Conservation (phyloP, 2,329 filamentous ascomycete species). For the Pezicula neosporulosa region DNA sequence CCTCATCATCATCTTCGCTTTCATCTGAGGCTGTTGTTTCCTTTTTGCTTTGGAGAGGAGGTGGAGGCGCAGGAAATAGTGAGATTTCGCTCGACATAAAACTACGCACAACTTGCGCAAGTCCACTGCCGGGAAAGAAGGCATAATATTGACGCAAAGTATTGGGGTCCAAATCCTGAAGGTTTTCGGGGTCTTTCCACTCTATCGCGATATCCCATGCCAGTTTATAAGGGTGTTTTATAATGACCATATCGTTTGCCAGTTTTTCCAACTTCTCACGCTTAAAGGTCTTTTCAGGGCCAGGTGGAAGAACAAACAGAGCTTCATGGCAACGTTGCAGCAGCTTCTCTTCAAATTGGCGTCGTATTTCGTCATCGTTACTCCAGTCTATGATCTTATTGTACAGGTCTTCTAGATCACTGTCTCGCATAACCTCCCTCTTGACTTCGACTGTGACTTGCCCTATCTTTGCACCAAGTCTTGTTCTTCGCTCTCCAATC, state of each 20-base stretch:
- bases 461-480: constrained; percentile 77
- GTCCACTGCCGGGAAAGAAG: constrained; percentile 80
- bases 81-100: constrained; percentile 83
- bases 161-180: constrained; percentile 73
- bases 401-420: constrained; percentile 78
- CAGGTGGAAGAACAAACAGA: constrained; percentile 63
- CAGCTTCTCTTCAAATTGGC: constrained; percentile 87
- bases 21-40: constrained; percentile 40
- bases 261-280: constrained; percentile 70
- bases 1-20: constrained; percentile 53
- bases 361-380: constrained; percentile 77
- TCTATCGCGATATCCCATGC: constrained; percentile 92
- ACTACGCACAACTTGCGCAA: constrained; percentile 77
- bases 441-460: constrained; percentile 87
- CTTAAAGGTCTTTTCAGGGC: constrained; percentile 65
- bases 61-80: constrained; percentile 59
- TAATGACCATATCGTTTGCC: constrained; percentile 91
- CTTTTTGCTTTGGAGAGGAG: constrained; percentile 24
- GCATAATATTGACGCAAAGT: constrained; percentile 77
- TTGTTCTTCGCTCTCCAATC: constrained; percentile 83
- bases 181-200: constrained; percentile 76
- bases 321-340: constrained; percentile 77
- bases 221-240: constrained; percentile 83
- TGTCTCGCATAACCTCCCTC: constrained; percentile 73
- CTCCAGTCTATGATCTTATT: constrained; percentile 86